Conservation (phyloP, 1,284 basidiomycete species). For the Coniophora puteana region DNA sequence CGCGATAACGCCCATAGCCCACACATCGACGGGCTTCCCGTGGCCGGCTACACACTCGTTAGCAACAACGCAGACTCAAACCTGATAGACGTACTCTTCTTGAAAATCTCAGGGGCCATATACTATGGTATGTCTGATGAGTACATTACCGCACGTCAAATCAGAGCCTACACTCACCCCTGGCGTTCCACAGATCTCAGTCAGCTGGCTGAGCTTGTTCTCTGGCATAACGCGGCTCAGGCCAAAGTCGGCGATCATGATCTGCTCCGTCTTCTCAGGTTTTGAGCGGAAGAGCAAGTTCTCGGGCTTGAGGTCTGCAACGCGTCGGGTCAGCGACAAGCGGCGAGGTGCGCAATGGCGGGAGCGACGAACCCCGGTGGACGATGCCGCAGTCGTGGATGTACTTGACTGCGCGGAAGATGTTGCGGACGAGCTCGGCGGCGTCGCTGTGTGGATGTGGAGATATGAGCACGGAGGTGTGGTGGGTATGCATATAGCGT, state of each 20-base stretch:
- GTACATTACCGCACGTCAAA: neutral
- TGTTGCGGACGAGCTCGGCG: slow-evolving; percentile 83
- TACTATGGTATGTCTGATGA: slow-evolving; percentile 49
- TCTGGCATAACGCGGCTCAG: slow-evolving; percentile 88
- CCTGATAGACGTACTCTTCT: slow-evolving; percentile 61
- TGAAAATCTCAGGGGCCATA: slow-evolving; percentile 99
- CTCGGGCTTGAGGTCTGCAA: slow-evolving; percentile 97
- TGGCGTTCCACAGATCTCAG: slow-evolving; percentile 93
- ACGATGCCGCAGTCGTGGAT: slow-evolving; percentile 93
- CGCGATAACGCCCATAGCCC: slow-evolving; percentile 96
- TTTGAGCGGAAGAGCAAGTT: slow-evolving; percentile 93
- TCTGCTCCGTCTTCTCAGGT: slow-evolving; percentile 85
- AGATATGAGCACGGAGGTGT: slow-evolving; percentile 4
- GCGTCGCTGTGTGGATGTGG: slow-evolving; percentile 64
- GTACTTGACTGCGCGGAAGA: slow-evolving; percentile 86
- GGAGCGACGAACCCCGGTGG: slow-evolving; percentile 68
- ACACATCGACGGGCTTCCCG: slow-evolving; percentile 93
- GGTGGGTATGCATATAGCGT: slow-evolving; percentile 6
- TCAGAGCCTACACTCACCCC: slow-evolving; percentile 43
- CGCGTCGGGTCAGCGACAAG: slow-evolving; percentile 34
- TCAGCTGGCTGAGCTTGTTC: slow-evolving; percentile 83
- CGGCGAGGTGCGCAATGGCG: slow-evolving; percentile 1
- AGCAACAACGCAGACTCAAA: slow-evolving; percentile 1
- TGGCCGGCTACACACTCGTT: slow-evolving; percentile 65
- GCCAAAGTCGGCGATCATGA: slow-evolving; percentile 98